Conservation (phyloP, 1,139 yeast genomes). For the Hyphopichia pseudoburtonii region DNA sequence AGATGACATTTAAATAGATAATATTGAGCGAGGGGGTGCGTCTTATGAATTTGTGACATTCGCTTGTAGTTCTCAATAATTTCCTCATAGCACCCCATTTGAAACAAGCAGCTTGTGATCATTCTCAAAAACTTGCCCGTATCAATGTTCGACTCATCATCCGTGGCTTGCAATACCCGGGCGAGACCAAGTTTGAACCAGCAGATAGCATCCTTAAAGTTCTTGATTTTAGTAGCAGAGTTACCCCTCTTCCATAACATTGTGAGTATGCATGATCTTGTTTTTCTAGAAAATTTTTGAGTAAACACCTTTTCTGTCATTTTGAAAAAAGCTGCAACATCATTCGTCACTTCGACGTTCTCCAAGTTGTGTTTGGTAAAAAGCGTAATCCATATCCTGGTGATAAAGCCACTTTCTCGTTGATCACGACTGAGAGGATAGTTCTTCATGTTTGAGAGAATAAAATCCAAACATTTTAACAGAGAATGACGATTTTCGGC, state of each 20-base stretch:
- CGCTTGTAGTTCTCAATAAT: constrained; percentile 8
- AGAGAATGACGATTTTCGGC: constrained; percentile 16
- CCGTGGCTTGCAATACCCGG: constrained; percentile 15
- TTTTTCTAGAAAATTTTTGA: constrained; percentile 15
- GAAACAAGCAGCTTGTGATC: constrained; percentile 19
- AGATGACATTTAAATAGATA: constrained; percentile 20
- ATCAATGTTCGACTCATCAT: constrained; percentile 15
- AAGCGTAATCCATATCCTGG: constrained; percentile 7
- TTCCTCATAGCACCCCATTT: constrained; percentile 11
- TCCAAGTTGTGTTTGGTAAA: neutral
- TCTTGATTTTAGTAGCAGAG: constrained; percentile 13
- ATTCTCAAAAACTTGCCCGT: constrained; percentile 26
- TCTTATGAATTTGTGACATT: constrained; percentile 10
- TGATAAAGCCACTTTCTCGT: constrained; percentile 17
- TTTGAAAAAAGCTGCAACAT: constrained; percentile 13
- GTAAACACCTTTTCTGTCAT: constrained; percentile 19
- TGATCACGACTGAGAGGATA: constrained; percentile 12
- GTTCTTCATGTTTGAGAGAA: constrained; percentile 16
- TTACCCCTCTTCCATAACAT: constrained; percentile 32
- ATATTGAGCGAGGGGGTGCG: constrained; percentile 20
- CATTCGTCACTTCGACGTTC: neutral
- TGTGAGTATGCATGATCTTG: constrained; percentile 20
- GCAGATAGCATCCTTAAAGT: constrained; percentile 13
- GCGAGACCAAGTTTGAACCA: constrained; percentile 25
- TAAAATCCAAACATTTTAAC: constrained; percentile 22